Base-by-base conservation (phyloP, 495 filamentous ascomycete genomes). In the Chaetomium cochliodes region DNA sequence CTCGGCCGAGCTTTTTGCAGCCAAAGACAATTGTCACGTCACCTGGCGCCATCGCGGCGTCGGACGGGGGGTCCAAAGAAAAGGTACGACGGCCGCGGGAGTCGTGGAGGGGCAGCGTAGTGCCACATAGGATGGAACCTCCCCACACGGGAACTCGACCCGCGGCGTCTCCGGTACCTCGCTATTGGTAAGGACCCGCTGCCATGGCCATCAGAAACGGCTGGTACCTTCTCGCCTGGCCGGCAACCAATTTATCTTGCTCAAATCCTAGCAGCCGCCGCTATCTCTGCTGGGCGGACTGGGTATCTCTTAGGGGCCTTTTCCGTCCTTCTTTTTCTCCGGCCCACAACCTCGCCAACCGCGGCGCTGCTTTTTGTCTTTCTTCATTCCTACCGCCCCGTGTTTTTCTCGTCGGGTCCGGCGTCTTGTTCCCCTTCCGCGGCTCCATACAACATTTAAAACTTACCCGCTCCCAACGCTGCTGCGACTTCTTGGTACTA, bases 231-330 rank as follows among this genome's bases (percentile, higher is more conserved):
- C 47, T 30, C 23, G 22, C 30, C 47, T n/a, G 42, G 28, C 16
- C 53, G 46, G 52, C 65, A 62, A 59, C 49, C 72, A 73, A 73
- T 73, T 73, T 73, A 73, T 73, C 69, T 69, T 67, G 60, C 70
- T 71, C 70, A 69, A 69, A 70, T 67, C 73, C 67, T 41, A 66
- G 64, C 67, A 60, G 63, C 56, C 56, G 62, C 46, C 73, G 65
- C 73, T 73, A 71, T 74, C 70, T 73, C 58, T 60, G 6, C 28
- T 30, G 28, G 28, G 2, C 13, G 41, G 11, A 44, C 41, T 37
- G 33, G 33, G 33, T 37, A 37, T 37, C 33, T 37, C 33, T 37
- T 30, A n/a, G 26, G 33, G 33, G 15, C 26, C n/a, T 55, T 33
- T 37, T 56, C 52, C 58, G 58, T 52, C 62, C 58, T 37, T 60